phyloP scores from a whole-genome alignment of 2,329 filamentous ascomycete species.

The Epichloe amarillans region DNA sequence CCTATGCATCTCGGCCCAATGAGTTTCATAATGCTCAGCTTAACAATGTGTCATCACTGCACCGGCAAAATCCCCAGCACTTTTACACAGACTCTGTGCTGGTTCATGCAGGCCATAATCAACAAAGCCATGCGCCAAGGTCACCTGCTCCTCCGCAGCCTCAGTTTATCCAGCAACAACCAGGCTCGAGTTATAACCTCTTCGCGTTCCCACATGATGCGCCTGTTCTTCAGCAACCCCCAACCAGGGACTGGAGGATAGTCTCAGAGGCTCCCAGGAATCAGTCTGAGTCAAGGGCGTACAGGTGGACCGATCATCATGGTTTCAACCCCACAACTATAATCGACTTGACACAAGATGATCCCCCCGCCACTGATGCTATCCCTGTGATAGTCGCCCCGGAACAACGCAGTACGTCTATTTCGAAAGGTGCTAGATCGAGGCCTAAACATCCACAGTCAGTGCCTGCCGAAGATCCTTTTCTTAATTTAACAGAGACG shows the following conservation, averaged over 20 bases:
- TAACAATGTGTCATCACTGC: neutral
- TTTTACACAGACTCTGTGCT: neutral
- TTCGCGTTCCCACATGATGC: neutral
- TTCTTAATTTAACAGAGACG: neutral
- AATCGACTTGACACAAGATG: slow-evolving; percentile 1
- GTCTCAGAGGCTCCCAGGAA: neutral
- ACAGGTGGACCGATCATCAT: neutral
- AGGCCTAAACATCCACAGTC: neutral
- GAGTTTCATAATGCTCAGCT: neutral
- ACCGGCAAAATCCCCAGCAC: neutral
- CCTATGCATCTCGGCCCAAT: neutral
- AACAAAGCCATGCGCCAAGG: neutral
- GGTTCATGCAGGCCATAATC: neutral
- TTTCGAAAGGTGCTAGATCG: neutral
- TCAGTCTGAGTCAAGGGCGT: neutral
- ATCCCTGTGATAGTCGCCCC: neutral
- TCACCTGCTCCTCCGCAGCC: neutral
- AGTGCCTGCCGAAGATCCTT: neutral
- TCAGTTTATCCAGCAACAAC: neutral
- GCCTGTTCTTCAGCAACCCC: neutral
- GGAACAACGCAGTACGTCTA: neutral
- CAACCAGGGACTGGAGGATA: neutral
- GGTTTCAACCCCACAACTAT: neutral
- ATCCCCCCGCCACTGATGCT: neutral
- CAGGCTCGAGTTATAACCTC: neutral